Evolutionary conservation across 495 filamentous ascomycete genomes (phyloP).

Genomic region (Hypoxylon crocopeplum): DNA sequence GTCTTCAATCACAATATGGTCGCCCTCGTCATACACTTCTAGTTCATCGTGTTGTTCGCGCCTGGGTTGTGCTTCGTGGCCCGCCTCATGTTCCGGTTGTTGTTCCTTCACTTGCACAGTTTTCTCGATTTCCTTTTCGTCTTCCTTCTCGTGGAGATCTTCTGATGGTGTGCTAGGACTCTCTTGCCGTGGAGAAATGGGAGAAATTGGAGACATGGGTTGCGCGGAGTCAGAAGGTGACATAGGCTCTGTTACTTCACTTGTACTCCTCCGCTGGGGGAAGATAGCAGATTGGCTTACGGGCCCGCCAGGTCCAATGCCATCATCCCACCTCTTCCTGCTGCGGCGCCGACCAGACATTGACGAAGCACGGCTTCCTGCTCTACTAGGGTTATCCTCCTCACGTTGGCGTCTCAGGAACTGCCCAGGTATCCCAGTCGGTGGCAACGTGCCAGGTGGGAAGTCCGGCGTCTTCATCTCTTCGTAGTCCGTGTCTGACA

Average conservation of each 20-base stretch:
- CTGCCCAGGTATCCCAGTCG: slow-evolving; percentile 73
- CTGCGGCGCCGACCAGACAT: slow-evolving; percentile 66
- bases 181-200: slow-evolving; percentile 37
- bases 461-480: slow-evolving; percentile 67
- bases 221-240: slow-evolving; percentile 32
- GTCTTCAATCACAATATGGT: slow-evolving; percentile 84
- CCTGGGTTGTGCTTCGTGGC: slow-evolving; percentile 33
- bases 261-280: slow-evolving; percentile 65
- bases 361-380: slow-evolving; percentile 64
- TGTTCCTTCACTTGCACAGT: slow-evolving; percentile 14
- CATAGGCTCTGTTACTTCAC: slow-evolving; percentile 38
- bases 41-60: slow-evolving; percentile 48
- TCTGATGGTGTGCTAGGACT: slow-evolving; percentile 31
- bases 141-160: slow-evolving; percentile 21
- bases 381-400: slow-evolving; percentile 66
- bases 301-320: slow-evolving; percentile 82
- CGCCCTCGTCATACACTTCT: slow-evolving; percentile 82
- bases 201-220: slow-evolving; percentile 24
- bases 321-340: slow-evolving; percentile 72
- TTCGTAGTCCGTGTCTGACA: slow-evolving; percentile 58
- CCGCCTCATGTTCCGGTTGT: slow-evolving; percentile 41
- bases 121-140: slow-evolving; percentile 33
- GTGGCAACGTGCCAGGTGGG: slow-evolving; percentile 80
- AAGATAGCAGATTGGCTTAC: slow-evolving; percentile 90
- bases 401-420: slow-evolving; percentile 85